Conservation (phyloP, 768 basidiomycete genomes). For the Mycena amicta region DNA sequence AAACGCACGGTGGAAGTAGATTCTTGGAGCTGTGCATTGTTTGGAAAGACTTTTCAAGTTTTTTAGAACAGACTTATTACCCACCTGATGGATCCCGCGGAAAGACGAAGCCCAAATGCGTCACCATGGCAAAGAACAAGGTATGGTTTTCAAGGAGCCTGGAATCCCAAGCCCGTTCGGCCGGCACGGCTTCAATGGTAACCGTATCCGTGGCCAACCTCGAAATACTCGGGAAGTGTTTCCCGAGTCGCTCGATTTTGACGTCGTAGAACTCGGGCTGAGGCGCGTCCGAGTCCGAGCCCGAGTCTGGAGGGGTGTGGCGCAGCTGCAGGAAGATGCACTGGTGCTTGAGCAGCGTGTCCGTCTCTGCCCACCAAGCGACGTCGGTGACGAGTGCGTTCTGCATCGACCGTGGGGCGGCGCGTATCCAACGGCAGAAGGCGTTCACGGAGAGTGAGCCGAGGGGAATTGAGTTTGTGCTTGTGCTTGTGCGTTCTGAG, state of each 20-base stretch:
- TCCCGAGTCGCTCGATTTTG: background rate
- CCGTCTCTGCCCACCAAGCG: background rate
- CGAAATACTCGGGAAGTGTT: background rate
- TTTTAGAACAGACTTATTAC: too few species aligned
- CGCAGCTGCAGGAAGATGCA: background rate
- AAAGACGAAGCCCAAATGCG: background rate
- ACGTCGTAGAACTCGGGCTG: background rate
- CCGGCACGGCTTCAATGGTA: background rate
- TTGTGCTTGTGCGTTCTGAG: too few species aligned
- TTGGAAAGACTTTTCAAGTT: too few species aligned
- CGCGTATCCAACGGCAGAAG: background rate
- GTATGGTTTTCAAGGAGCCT: background rate
- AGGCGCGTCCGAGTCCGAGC: too few species aligned
- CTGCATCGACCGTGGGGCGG: background rate
- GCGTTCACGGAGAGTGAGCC: background rate
- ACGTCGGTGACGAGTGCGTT: background rate
- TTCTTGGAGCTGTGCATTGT: too few species aligned
- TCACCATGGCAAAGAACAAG: background rate
- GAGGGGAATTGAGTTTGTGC: too few species aligned
- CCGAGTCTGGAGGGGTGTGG: background rate
- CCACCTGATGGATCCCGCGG: too few species aligned
- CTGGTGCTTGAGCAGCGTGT: background rate
- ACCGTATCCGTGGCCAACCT: background rate
- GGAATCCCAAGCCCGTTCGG: background rate
- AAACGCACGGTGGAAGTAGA: background rate